Evolutionary conservation across 2,329 filamentous ascomycete genomes (phyloP), one percentile per base, ranked within the genome.

Genomic region (Fusarium sp.): DNA sequence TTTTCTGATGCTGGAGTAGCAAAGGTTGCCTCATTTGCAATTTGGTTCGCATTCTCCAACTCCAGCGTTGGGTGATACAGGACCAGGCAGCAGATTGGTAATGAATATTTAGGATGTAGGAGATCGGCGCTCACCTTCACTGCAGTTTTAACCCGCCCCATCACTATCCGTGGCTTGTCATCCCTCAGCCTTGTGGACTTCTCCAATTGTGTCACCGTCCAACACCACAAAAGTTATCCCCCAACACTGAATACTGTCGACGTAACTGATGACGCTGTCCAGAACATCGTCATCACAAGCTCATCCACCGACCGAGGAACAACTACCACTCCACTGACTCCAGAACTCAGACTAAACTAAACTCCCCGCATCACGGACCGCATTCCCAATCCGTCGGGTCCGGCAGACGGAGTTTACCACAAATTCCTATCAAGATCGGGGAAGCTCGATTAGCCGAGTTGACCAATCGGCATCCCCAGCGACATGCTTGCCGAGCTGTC

Each of bases 31-130:
- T 32, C 15, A 3, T 32, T 16, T 5, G 3, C 15, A 32, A 8
- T 32, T 7, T 32, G 30, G 30, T 16, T 32, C 30, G 30, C 30
- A 30, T 73, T 93, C 90, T 73, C 90, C 86, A 65, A 88, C 85
- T 54, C 87, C 84, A 72, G 87, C 89, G 74, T 88, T 90, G 65
- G 91, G 85, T 67, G 90, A 89, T 56, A 91, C 91, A 65, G 92
- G 89, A 57, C 95, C 93, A 12, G 96, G 94, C 68, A 99, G 85
- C 78, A 97, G 7, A 27, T 27, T 97, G 80, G 95, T 92, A 77
- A 98, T 92, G 78, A 96, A 94, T 75, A 99, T 90, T 82, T 99
- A 96, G 61, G 91, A 91, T 74, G 91, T 90, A 77, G 99, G 89
- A 62, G 94, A 92, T 78, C 94, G 85, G 74, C 25, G 24, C 24